Conservation (phyloP, 257 asterid genomes). For the Verbena officinalis region DNA sequence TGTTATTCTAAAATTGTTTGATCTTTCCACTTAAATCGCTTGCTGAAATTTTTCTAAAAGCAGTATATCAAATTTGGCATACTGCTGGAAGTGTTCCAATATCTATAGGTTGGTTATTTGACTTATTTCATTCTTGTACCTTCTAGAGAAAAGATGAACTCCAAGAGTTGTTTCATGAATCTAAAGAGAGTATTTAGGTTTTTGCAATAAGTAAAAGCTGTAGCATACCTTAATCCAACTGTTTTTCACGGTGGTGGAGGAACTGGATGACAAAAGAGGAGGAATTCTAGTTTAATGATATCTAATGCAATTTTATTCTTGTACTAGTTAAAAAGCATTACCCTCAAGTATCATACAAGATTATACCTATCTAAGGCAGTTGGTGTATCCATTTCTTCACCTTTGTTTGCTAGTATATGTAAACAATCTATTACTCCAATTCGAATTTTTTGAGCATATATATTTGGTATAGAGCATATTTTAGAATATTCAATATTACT, state of each 20-base stretch:
- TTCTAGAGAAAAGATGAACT: no score
- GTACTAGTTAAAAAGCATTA: not conserved
- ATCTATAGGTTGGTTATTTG: no score
- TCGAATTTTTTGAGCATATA: not conserved
- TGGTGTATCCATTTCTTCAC: not conserved
- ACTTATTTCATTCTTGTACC: no score
- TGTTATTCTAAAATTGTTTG: slow-evolving; percentile 1
- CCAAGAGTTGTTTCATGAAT: no score
- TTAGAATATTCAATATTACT: slow-evolving; percentile 2
- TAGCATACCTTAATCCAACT: no score
- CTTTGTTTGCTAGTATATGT: not conserved
- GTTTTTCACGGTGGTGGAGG: no score
- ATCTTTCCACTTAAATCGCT: no score
- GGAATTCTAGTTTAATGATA: no score
- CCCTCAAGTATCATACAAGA: not conserved
- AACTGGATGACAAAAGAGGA: no score
- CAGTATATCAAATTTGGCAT: slow-evolving; percentile 16
- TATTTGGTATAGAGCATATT: slow-evolving; percentile 1
- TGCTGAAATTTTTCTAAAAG: not conserved
- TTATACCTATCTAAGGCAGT: not conserved
- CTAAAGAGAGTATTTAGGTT: no score
- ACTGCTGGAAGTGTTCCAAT: not conserved
- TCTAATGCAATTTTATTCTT: not conserved
- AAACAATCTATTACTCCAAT: slow-evolving; percentile 5
- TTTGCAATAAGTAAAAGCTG: no score